Evolutionary conservation across 2,329 filamentous ascomycete genomes (phyloP), one percentile per base, ranked within the genome.

Genomic region (Celoporthe dispersa): DNA sequence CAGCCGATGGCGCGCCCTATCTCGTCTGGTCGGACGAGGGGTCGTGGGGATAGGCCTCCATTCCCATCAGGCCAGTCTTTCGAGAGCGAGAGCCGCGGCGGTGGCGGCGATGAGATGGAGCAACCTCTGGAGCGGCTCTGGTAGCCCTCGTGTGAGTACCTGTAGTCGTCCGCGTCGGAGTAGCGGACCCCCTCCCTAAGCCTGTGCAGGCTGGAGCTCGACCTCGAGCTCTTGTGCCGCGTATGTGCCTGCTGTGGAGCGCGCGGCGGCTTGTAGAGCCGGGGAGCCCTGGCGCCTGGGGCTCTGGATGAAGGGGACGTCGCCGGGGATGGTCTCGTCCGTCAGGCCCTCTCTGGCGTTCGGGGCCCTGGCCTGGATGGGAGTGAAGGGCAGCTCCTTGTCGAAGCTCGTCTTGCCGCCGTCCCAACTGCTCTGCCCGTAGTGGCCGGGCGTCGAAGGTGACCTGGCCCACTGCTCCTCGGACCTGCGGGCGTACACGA

Each of bases 321-420:
- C 88, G 44, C 89, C 88, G 6, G 88, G 87, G 2, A 90, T 77
- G 1, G 84, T 78, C 74, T 90, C 87, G 72, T 91, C 88, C 2
- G 89, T 91, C 7, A 91, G 82, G 22, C 89, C 89, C 1, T 83
- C 84, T 28, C 88, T 82, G n/a, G 88, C 83, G 74, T 91, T 91
- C 16, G 89, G 88, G 8, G 89, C 89, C 63, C 84, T 82, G 16
- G 88, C 88, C 37, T 88, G 80, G 12, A 89, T 84, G 0, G 87
- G 84, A 2, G 85, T 81, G 33, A 81, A 78, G 1, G 85, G 84
- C 9, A 83, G 72, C 63, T 77, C 77, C 35, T 79, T 80, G 53
- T 86, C 84, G 63, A 84, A 75, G 74, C 83, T 85, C 68, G 79
- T 79, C 74, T 82, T 82, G 71, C 79, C 75, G 37, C 77, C 73